Base-by-base conservation (phyloP, 2,329 filamentous ascomycete species). In the Ceratocystis harringtonii region DNA sequence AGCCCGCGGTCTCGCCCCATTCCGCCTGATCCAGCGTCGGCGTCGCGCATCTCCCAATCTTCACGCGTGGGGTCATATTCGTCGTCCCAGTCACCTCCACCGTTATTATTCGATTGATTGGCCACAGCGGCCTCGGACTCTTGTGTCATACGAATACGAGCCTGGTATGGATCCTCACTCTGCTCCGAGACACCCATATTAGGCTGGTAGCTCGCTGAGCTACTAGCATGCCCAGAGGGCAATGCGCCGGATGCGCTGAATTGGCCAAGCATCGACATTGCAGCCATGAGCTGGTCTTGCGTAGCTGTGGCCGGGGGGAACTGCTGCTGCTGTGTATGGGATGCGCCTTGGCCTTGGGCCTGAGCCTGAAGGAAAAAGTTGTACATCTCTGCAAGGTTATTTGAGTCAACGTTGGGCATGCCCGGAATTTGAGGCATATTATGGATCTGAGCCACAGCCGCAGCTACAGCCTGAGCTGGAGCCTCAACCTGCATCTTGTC, bases 101-200 rank as follows among this genome's bases (percentile, higher is more conserved):
- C 43, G 4, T 17, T n/a, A 19, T 45, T 45, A 22, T 45, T 28
- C n/a, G 5, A 48, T 70, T 58, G 58, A 62, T 30, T 60, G 6
- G 63, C 65, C 72, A 72, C 64, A 73, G 73, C 3, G 72, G 71
- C 61, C 76, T 73, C 5, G 75, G 71, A 70, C 74, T 72, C 62
- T 66, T 77, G 75, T 8, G 72, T 71, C 58, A 76, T 72, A 70
- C 76, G 72, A 72, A 76, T 70, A 41, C 75, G 71, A 68, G 76
- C 74, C 69, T 76, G 74, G 61, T 77, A 77, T 3, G 76, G 73
- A 3, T 73, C 70, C 45, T 78, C 76, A 62, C 74, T 74, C 3
- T 75, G 65, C 12, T 69, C 70, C 65, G 66, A 70, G 45, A 68
- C 66, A 41, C 60, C 67, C 62, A 61, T 68, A 58, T 65, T 68